Conservation (phyloP, 768 basidiomycete species). For the Clavaria fumosa region DNA sequence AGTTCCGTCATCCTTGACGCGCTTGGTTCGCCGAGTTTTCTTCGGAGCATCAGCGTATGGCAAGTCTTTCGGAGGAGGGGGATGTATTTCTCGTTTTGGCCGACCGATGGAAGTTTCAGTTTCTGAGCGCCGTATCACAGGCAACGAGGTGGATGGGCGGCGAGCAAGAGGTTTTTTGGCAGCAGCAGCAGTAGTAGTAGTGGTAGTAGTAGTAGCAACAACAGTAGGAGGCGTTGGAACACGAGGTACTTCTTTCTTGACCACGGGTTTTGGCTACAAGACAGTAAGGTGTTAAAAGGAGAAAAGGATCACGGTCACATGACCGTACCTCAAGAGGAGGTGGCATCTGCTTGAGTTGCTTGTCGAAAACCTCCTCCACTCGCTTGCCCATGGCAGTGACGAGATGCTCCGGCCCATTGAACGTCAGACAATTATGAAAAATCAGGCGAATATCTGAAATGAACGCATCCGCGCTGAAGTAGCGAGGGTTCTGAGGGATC, state of each 20-base stretch:
- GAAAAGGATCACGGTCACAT: slow-evolving; percentile 6
- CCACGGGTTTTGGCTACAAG: slow-evolving; percentile 24
- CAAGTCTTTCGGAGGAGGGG: slow-evolving; percentile 84
- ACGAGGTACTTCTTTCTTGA: slow-evolving; percentile 34
- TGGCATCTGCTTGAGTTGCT: slow-evolving; percentile 74
- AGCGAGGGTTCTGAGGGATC: slow-evolving; percentile 60
- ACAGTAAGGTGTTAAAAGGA: slow-evolving; percentile 1
- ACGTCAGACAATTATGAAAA: slow-evolving; percentile 75
- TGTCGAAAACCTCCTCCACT: slow-evolving; percentile 76
- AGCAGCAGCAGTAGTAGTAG: no score
- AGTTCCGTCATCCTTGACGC: slow-evolving; percentile 47
- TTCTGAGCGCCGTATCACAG: slow-evolving; percentile 72
- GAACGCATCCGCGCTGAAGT: slow-evolving; percentile 66
- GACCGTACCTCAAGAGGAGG: slow-evolving; percentile 52
- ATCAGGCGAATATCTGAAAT: slow-evolving; percentile 74
- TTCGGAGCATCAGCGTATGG: slow-evolving; percentile 67
- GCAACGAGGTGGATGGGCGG: slow-evolving; percentile 66
- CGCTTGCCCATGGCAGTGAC: slow-evolving; percentile 69
- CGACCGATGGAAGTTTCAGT: slow-evolving; percentile 40
- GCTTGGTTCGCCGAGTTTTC: slow-evolving; percentile 49
- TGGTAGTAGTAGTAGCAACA: no score
- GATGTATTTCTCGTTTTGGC: slow-evolving; percentile 97
- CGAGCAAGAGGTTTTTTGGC: slow-evolving; percentile 35
- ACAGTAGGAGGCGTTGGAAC: slow-evolving; percentile 29
- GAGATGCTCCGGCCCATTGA: slow-evolving; percentile 86